Percentiles rank a stretch among this genome's conserved stretches.
Evolutionary conservation across 257 asterid genomes (phyloP).

Genomic region (Solanum acaule): DNA sequence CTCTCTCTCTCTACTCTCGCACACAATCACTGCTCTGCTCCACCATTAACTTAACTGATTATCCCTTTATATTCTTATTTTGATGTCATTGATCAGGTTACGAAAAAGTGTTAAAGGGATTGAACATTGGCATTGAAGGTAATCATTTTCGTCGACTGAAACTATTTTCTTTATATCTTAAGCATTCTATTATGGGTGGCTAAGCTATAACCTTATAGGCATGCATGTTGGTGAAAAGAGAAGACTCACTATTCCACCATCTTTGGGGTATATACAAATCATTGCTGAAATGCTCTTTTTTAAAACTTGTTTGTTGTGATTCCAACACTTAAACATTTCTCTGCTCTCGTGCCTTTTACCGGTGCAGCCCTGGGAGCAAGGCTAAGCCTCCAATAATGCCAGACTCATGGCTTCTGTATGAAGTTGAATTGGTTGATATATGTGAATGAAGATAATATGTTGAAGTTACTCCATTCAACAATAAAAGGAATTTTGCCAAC

Average conservation of each 20-base stretch:
- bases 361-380: neutral
- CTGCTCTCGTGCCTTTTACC: neutral
- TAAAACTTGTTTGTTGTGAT: neutral
- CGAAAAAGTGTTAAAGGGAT: constrained; percentile 30
- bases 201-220: constrained; percentile 18
- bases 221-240: constrained; percentile 71
- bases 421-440: constrained; percentile 1
- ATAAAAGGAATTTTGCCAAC: neutral
- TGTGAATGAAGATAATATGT: neutral
- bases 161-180: neutral
- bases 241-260: constrained; percentile 58
- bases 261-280: constrained; percentile 40
- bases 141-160: neutral
- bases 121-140: constrained; percentile 67
- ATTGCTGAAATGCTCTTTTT: neutral
- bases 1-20: neutral
- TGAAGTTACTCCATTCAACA: neutral
- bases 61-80: neutral
- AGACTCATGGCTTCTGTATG: constrained; percentile 4
- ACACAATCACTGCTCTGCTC: neutral
- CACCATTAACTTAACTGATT: neutral
- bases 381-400: neutral
- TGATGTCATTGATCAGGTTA: constrained; percentile 26
- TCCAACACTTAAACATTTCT: neutral
- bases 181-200: neutral